These are phyloP conservation scores for Diaporthe eres DNA, from an alignment of 2,329 filamentous ascomycete species.

Conservation along the genomic window DNA sequence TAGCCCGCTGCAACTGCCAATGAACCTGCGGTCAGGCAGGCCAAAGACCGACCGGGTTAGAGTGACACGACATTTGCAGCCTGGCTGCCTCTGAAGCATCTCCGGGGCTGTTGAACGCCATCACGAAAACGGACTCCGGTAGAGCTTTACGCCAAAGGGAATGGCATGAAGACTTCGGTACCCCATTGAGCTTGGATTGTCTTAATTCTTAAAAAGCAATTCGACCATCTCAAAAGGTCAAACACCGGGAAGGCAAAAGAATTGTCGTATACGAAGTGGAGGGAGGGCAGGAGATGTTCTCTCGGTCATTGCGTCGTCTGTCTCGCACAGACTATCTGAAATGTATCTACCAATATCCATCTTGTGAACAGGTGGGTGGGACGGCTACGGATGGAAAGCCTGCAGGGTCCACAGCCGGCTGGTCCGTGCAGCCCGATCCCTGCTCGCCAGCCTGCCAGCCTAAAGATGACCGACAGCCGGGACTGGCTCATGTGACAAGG, in stretches of 20 bases:
- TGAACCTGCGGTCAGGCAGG: not conserved
- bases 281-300: not conserved
- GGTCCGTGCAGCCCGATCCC: conserved; percentile 1
- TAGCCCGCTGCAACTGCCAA: not conserved
- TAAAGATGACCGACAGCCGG: not conserved
- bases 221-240: too few species aligned
- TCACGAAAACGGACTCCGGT: not conserved
- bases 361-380: conserved; percentile 6
- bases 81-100: not conserved
- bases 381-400: not conserved
- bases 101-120: not conserved
- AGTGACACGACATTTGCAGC: not conserved
- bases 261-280: not conserved
- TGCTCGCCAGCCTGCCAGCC: not conserved
- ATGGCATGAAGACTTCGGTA: not conserved
- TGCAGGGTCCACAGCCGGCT: not conserved
- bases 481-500: conserved; percentile 18
- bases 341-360: not conserved
- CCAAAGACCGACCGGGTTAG: not conserved
- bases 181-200: not conserved
- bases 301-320: not conserved
- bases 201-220: not conserved
- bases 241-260: not conserved
- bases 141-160: not conserved
- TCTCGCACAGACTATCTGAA: too few species aligned